Evolutionary conservation across 202 grass and related monocot species (phyloP).

Genomic region (Cymbopogon flexuosus): DNA sequence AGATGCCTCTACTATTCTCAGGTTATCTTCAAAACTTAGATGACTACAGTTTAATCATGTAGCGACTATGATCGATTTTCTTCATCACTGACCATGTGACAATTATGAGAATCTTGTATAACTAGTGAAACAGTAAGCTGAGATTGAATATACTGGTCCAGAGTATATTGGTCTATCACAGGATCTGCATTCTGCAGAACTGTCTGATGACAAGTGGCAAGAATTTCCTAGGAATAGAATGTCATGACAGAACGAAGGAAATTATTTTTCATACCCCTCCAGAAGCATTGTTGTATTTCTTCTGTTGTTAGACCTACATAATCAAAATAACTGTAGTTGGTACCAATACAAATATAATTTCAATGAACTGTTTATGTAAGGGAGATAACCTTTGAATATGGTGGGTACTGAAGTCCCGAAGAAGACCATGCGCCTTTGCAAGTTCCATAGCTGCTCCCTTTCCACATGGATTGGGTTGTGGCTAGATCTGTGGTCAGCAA

Average conservation of each 20-base stretch:
- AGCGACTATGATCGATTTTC: background rate
- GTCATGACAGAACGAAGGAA: conserved; percentile 8
- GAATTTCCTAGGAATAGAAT: background rate
- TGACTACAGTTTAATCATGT: background rate
- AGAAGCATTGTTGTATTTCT: conserved; percentile 66
- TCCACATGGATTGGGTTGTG: conserved; percentile 54
- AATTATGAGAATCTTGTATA: background rate
- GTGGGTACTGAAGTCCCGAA: conserved; percentile 61
- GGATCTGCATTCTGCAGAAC: conserved; percentile 16
- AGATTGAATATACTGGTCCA: background rate
- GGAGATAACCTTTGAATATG: conserved; percentile 55
- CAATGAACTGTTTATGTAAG: conserved; percentile 1
- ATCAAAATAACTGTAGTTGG: conserved; percentile 30
- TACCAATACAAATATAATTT: conserved; percentile 21
- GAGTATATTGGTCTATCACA: conserved; percentile 16
- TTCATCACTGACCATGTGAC: background rate
- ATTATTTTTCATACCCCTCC: conserved; percentile 51
- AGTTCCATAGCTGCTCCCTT: conserved; percentile 60
- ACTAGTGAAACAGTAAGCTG: background rate
- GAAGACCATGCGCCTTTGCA: conserved; percentile 64
- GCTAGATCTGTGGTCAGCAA: conserved; percentile 73
- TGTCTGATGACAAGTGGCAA: conserved; percentile 14
- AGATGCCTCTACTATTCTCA: background rate
- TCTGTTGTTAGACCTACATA: conserved; percentile 56
- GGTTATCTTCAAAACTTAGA: background rate